Evolutionary conservation across 768 basidiomycete species (phyloP).

Genomic region (Lactarius deliciosus): DNA sequence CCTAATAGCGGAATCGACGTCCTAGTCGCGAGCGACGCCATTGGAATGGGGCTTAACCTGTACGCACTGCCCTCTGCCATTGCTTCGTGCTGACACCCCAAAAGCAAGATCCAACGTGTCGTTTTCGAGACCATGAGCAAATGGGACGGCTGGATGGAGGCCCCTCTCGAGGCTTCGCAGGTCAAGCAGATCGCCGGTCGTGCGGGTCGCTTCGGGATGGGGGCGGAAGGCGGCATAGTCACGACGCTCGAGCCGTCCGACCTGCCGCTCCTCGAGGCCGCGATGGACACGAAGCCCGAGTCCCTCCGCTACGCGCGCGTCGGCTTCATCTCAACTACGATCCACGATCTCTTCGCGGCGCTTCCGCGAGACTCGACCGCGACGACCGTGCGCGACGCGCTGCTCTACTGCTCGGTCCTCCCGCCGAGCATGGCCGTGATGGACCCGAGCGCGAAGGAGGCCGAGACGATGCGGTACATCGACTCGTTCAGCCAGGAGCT

Average conservation of each 20-base stretch:
- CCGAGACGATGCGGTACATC: constrained; percentile 43
- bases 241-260: constrained; percentile 70
- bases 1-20: constrained; percentile 81
- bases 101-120: constrained; percentile 90
- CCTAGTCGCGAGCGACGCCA: constrained; percentile 90
- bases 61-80: constrained; percentile 41
- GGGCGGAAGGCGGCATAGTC: constrained; percentile 57
- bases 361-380: constrained; percentile 47
- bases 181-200: constrained; percentile 95
- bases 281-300: constrained; percentile 52
- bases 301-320: constrained; percentile 56
- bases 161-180: constrained; percentile 62
- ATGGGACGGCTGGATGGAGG: constrained; percentile 45
- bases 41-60: constrained; percentile 98
- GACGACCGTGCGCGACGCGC: constrained; percentile 48
- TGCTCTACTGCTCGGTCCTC: constrained; percentile 47
- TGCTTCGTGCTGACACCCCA: constrained; percentile 11
- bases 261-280: constrained; percentile 55
- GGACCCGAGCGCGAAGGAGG: constrained; percentile 30
- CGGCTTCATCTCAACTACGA: constrained; percentile 33
- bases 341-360: constrained; percentile 36
- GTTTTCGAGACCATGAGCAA: constrained; percentile 74
- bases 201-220: constrained; percentile 83
- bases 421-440: constrained; percentile 46
- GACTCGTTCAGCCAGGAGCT: constrained; percentile 42